These are phyloP conservation scores for Ascochyta rabiei DNA, from an alignment of 2,329 filamentous ascomycete species.

Conservation along the genomic window DNA sequence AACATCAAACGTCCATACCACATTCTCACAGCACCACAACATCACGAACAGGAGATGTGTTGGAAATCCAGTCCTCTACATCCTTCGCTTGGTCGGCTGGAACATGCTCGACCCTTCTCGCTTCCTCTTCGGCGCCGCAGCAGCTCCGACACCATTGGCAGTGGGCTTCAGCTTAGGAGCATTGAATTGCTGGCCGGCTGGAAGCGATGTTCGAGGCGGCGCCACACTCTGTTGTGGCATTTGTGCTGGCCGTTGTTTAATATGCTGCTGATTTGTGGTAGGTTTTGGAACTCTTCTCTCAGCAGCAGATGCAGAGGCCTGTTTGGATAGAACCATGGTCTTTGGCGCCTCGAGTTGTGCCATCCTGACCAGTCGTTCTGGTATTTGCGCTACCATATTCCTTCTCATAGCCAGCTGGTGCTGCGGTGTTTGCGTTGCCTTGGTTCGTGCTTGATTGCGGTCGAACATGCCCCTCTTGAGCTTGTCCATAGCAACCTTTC, in stretches of 20 bases:
- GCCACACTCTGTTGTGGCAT: slow-evolving; percentile 19
- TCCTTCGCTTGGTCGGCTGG: slow-evolving; percentile 15
- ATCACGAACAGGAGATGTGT: not conserved
- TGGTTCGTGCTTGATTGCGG: slow-evolving; percentile 39
- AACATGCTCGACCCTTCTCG: slow-evolving; percentile 30
- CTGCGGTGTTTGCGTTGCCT: slow-evolving; percentile 34
- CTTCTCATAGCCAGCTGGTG: slow-evolving; percentile 37
- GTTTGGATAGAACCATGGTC: slow-evolving; percentile 34
- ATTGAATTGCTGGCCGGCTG: slow-evolving; percentile 37
- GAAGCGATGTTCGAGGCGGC: slow-evolving; percentile 32
- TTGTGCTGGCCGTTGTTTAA: slow-evolving; percentile 29
- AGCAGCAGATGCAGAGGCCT: slow-evolving; percentile 31
- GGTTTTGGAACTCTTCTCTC: slow-evolving; percentile 13
- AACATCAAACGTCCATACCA: no score
- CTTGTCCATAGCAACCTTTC: slow-evolving; percentile 46
- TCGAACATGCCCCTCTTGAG: slow-evolving; percentile 42
- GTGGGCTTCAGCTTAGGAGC: slow-evolving; percentile 33
- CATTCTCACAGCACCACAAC: not conserved
- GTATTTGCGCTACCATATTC: slow-evolving; percentile 32
- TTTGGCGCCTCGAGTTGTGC: slow-evolving; percentile 33
- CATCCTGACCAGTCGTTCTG: slow-evolving; percentile 41
- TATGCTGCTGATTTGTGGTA: slow-evolving; percentile 23
- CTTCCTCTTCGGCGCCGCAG: slow-evolving; percentile 24
- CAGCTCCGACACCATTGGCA: slow-evolving; percentile 16
- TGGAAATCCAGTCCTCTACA: not conserved